phyloP scores from a whole-genome alignment of 495 filamentous ascomycete species.

The Penicillium verhagenii region DNA sequence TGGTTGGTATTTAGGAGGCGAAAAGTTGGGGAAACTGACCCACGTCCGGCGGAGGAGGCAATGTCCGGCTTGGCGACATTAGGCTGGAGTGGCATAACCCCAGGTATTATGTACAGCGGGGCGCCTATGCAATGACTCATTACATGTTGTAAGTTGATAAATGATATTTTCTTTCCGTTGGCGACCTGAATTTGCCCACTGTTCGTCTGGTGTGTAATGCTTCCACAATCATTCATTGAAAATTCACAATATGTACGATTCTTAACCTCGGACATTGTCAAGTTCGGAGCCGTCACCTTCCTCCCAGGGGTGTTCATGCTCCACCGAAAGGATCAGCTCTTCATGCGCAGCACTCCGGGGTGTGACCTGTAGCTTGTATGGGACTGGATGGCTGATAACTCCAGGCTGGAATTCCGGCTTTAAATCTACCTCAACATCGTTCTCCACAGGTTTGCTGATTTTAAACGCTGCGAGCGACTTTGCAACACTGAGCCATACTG shows the following conservation, averaged over 20 bases:
- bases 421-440: background rate
- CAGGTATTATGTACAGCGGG: too few species aligned
- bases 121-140: too few species aligned
- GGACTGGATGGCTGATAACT: background rate
- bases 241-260: background rate
- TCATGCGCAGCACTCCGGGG: background rate
- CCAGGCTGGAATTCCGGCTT: background rate
- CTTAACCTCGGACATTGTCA: background rate
- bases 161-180: too few species aligned
- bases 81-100: too few species aligned
- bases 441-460: background rate
- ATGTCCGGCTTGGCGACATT: too few species aligned
- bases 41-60: too few species aligned
- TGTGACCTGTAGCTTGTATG: background rate
- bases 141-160: too few species aligned
- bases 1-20: too few species aligned
- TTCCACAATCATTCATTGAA: background rate
- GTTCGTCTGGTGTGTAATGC: too few species aligned
- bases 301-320: background rate
- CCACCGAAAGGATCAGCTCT: background rate
- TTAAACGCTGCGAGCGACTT: background rate
- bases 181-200: too few species aligned
- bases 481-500: background rate
- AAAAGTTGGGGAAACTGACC: too few species aligned
- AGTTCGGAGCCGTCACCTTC: background rate